Conservation (phyloP, 108 stramenopile species). For the Cyclotella distinguenda region DNA sequence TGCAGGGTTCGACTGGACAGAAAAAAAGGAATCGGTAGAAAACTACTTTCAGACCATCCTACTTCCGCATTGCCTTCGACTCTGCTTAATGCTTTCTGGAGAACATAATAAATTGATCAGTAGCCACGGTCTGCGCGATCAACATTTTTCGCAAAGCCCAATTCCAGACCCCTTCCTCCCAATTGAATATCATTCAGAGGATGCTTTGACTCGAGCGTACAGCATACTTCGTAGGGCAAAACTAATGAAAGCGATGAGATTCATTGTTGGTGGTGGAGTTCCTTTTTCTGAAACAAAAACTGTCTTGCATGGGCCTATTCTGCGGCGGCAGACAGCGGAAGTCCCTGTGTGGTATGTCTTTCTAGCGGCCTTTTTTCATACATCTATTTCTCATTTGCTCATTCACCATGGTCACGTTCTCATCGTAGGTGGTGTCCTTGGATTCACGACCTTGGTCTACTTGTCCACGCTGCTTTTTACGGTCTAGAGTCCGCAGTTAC, state of each 20-base stretch:
- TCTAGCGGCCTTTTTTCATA: too few species aligned
- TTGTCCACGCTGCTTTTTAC: conserved; percentile 60
- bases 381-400: neutral
- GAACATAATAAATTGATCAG: conserved; percentile 27
- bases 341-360: conserved; percentile 84
- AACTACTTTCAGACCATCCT: conserved; percentile 59
- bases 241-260: conserved; percentile 58
- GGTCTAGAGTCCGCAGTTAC: conserved; percentile 58
- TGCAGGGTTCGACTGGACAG: conserved; percentile 19
- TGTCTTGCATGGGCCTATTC: conserved; percentile 28
- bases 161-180: conserved; percentile 77
- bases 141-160: conserved; percentile 34
- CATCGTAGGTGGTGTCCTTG: conserved; percentile 88
- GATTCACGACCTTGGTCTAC: conserved; percentile 74
- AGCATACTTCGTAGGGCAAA: conserved; percentile 66
- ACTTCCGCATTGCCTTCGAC: conserved; percentile 76
- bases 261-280: conserved; percentile 50
- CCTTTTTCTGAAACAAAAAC: conserved; percentile 18
- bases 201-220: conserved; percentile 64
- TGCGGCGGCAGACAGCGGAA: conserved; percentile 55
- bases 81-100: conserved; percentile 52
- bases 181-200: conserved; percentile 64
- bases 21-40: conserved; percentile 30
- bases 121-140: conserved; percentile 15
- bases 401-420: neutral